These are phyloP conservation scores for Chaetomium tenue DNA, from an alignment of 495 filamentous ascomycete species.

Conservation along the genomic window DNA sequence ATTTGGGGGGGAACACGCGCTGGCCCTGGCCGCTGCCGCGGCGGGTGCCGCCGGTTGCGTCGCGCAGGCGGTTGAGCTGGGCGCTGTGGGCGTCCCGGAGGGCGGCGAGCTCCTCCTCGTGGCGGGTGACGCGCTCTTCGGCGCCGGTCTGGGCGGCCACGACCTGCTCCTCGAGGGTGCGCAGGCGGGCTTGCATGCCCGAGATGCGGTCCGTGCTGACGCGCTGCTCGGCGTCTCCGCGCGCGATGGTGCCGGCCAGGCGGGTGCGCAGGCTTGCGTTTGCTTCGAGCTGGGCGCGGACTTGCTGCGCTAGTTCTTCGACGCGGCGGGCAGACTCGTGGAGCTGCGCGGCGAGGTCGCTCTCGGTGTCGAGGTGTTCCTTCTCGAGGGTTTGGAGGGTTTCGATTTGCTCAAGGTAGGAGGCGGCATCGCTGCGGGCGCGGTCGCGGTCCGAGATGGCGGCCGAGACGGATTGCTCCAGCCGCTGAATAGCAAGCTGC, in stretches of 20 bases:
- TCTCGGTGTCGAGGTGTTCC: slow-evolving; percentile 61
- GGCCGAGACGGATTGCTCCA: slow-evolving; percentile 61
- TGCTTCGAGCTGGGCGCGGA: slow-evolving; percentile 70
- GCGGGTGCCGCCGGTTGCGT: slow-evolving; percentile 33
- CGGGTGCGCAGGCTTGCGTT: slow-evolving; percentile 74
- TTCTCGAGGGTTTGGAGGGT: slow-evolving; percentile 60
- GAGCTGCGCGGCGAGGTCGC: slow-evolving; percentile 62
- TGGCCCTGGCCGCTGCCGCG: slow-evolving; percentile 25
- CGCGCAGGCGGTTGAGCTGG: slow-evolving; percentile 75
- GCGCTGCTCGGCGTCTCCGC: slow-evolving; percentile 82
- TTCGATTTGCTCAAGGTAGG: slow-evolving; percentile 61
- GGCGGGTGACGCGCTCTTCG: slow-evolving; percentile 74
- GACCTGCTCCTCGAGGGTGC: slow-evolving; percentile 78
- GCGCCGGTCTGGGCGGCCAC: slow-evolving; percentile 79
- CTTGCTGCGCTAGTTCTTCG: slow-evolving; percentile 71
- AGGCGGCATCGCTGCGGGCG: slow-evolving; percentile 58
- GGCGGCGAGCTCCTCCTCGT: slow-evolving; percentile 79
- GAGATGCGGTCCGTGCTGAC: slow-evolving; percentile 77
- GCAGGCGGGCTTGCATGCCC: slow-evolving; percentile 73
- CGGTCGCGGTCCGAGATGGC: slow-evolving; percentile 71
- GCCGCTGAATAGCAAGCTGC: slow-evolving; percentile 56
- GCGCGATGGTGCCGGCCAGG: slow-evolving; percentile 79
- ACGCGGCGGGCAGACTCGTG: slow-evolving; percentile 69
- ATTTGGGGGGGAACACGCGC: slow-evolving; percentile 47
- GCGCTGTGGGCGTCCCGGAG: slow-evolving; percentile 74